Percentiles rank a stretch among this genome's conserved stretches.
Evolutionary conservation across 495 filamentous ascomycete species (phyloP).

Genomic region (Neurospora discreta): DNA sequence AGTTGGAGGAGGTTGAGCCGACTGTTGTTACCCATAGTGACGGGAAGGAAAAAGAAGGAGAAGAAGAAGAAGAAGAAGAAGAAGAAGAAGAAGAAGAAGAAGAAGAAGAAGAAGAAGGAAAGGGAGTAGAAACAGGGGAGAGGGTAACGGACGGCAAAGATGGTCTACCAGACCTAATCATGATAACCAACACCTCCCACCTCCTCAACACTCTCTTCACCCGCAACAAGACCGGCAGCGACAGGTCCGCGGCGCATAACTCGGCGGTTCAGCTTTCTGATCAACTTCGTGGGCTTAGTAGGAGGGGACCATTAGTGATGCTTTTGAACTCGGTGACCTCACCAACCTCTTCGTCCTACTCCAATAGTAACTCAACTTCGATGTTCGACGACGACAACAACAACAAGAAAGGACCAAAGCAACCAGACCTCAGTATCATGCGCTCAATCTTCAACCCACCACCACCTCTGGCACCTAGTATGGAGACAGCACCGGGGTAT

Average conservation of each 20-base stretch:
- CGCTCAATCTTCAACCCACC: constrained; percentile 25
- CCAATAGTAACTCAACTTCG: neutral
- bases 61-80: neutral
- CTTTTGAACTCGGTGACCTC: constrained; percentile 30
- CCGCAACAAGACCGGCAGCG: constrained; percentile 12
- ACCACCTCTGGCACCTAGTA: neutral
- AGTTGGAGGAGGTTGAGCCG: constrained; percentile 19
- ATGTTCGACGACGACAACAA: neutral
- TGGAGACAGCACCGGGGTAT: neutral
- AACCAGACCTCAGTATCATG: constrained; percentile 12
- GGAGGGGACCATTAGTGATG: constrained; percentile 24
- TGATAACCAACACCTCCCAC: constrained; percentile 30
- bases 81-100: neutral
- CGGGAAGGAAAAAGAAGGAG: too few relatives aligned
- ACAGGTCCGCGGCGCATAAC: constrained; percentile 23
- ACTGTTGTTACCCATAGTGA: too few relatives aligned
- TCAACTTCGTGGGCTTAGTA: constrained; percentile 21
- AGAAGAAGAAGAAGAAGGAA: neutral
- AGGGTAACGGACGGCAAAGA: neutral
- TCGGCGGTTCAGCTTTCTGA: constrained; percentile 24
- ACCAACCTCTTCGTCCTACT: neutral
- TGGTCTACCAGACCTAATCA: constrained; percentile 24
- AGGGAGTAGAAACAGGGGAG: neutral
- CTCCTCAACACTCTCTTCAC: constrained; percentile 31
- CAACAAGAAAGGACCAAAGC: neutral